Base-by-base conservation (phyloP, 2,329 filamentous ascomycete genomes). In the Trichoderma atroviride region DNA sequence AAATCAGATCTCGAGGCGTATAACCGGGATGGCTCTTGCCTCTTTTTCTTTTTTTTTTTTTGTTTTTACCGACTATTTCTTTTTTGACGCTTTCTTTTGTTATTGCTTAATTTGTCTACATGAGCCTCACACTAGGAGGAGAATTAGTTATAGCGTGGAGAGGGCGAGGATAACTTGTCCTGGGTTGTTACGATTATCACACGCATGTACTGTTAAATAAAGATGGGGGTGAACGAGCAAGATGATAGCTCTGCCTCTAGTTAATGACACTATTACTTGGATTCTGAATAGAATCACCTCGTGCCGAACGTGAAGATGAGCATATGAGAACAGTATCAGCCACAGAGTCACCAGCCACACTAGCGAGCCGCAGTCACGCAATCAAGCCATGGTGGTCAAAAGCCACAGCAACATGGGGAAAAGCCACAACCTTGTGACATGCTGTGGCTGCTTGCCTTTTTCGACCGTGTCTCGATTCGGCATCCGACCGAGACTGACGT, bases 121-220 rank as follows among this genome's bases (percentile, higher is more conserved):
- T 22, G 22, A 50, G 52, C 52, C 52, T 55, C 27, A 40, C 9
- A 31, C 31, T 68, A 50, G 35, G 58, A 47, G 50, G 31, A 50
- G 37, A 58, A 58, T 13, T 53, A 65, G 33, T 66, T 58, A 37
- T n/a, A 58, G 22, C 37, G 53, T 55, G 52, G 53, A 19, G 29
- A 37, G 33, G 55, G n/a, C 19, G 31, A 13, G 11, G 50, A 33
- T 10, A 27, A 19, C 6, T 47, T 62, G 47, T 50, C 66, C 35
- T 50, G 43, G 43, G 31, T 19, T 56, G n/a, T 62, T 40, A 55
- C 33, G 43, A 57, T 57, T 58, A 47, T 35, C 31, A 16, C 63
- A 66, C 63, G 52, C 24, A 58, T 50, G 52, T 58, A 55, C 47
- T 68, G 52, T 35, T 10, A 10, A 29, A 67, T 47, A 58, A 67